Conservation (phyloP, 2,329 filamentous ascomycete genomes). For the Xylaria sp. region DNA sequence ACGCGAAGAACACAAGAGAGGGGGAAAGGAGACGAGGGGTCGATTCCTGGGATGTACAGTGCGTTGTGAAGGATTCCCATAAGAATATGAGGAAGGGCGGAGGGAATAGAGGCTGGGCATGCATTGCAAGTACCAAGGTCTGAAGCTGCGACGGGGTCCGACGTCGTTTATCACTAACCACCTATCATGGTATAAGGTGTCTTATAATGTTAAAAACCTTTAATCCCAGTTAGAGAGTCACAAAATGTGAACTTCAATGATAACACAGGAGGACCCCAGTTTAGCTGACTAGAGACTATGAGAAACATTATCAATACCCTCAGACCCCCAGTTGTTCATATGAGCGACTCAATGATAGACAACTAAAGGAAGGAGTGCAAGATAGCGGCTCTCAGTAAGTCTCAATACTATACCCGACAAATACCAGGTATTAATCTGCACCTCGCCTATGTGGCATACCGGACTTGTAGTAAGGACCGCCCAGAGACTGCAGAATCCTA, state of each 20-base stretch:
- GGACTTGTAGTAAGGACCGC: conserved; percentile 29
- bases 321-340: not conserved
- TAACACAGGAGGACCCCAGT: not conserved
- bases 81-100: conserved; percentile 29
- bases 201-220: conserved; percentile 21
- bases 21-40: conserved; percentile 27
- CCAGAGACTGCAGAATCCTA: conserved; percentile 26
- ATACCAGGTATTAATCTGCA: conserved; percentile 10
- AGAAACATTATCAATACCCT: conserved; percentile 12
- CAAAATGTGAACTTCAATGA: conserved; percentile 6
- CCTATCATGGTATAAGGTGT: conserved; percentile 4
- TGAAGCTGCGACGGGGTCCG: conserved; percentile 5
- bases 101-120: conserved; percentile 21
- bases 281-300: conserved; percentile 1
- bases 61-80: conserved; percentile 16
- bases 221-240: conserved; percentile 8
- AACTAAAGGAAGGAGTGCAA: conserved; percentile 14
- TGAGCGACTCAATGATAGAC: not conserved
- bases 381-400: conserved; percentile 7
- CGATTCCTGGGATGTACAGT: conserved; percentile 18
- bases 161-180: conserved; percentile 6
- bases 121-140: conserved; percentile 13
- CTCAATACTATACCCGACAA: conserved; percentile 7
- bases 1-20: conserved; percentile 28
- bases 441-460: conserved; percentile 13